These are phyloP conservation scores for Lasiodiplodia citricola DNA, from an alignment of 2,329 filamentous ascomycete genomes.

Conservation along the genomic window DNA sequence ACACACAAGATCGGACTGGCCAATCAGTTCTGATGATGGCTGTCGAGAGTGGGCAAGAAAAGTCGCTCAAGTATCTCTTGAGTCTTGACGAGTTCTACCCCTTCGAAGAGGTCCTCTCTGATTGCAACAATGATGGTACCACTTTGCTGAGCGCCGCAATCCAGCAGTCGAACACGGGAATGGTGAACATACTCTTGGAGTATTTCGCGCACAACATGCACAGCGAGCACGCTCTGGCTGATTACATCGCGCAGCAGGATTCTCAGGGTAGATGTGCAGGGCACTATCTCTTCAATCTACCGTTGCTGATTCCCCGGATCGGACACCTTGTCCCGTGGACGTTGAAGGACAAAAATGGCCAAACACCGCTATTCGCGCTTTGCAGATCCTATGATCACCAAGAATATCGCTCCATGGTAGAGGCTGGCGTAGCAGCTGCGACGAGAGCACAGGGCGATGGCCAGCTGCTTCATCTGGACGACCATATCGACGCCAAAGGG, in stretches of 20 bases:
- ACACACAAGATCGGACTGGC: constrained; percentile 72
- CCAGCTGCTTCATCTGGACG: constrained; percentile 83
- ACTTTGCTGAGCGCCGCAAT: constrained; percentile 89
- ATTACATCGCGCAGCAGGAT: constrained; percentile 79
- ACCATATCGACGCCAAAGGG: constrained; percentile 89
- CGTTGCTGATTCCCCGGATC: constrained; percentile 76
- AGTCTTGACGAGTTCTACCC: constrained; percentile 79
- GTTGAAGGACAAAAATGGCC: constrained; percentile 91
- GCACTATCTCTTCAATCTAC: constrained; percentile 96
- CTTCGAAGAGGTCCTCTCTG: constrained; percentile 72
- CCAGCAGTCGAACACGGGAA: constrained; percentile 76
- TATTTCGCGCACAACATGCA: constrained; percentile 65
- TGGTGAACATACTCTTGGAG: constrained; percentile 77
- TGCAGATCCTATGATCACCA: constrained; percentile 95
- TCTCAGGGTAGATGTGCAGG: constrained; percentile 84
- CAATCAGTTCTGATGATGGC: constrained; percentile 76
- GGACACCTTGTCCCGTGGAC: constrained; percentile 84
- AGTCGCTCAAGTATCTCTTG: constrained; percentile 79
- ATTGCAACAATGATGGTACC: constrained; percentile 87
- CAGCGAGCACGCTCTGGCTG: constrained; percentile 61
- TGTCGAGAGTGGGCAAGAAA: constrained; percentile 65
- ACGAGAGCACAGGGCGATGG: constrained; percentile 76
- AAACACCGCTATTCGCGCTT: constrained; percentile 95
- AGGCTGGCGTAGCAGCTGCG: constrained; percentile 76
- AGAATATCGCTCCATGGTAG: constrained; percentile 86